These are phyloP conservation scores for Pyrenochaeta sp. DNA, from an alignment of 2,329 filamentous ascomycete genomes.

Conservation along the genomic window DNA sequence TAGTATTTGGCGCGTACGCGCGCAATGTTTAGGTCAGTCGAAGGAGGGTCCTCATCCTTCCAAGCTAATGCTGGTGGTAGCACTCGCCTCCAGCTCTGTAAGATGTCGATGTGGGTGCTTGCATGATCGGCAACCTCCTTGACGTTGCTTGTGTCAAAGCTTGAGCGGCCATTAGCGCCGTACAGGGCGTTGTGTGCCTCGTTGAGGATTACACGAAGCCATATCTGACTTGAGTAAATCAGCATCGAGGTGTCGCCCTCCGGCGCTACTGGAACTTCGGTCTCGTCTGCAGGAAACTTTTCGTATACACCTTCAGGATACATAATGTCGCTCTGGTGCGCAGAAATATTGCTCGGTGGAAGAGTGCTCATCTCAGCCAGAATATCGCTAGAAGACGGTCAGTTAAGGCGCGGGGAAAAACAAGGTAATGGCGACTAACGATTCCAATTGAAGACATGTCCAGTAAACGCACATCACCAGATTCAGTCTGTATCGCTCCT, in stretches of 20 bases:
- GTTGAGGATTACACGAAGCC: slow-evolving; percentile 66
- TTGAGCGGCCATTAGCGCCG: slow-evolving; percentile 46
- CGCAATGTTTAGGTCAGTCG: slow-evolving; percentile 79
- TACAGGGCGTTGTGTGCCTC: slow-evolving; percentile 65
- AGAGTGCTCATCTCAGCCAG: slow-evolving; percentile 79
- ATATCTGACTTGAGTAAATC: slow-evolving; percentile 69
- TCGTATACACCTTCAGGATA: slow-evolving; percentile 69
- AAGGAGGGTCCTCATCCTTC: slow-evolving; percentile 73
- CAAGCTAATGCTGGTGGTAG: slow-evolving; percentile 66
- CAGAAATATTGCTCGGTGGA: slow-evolving; percentile 67
- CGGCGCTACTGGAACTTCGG: slow-evolving; percentile 17
- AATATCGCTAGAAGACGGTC: slow-evolving; percentile 71
- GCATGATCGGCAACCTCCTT: slow-evolving; percentile 40
- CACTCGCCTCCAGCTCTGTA: slow-evolving; percentile 63
- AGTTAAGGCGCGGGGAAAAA: slow-evolving; percentile 6
- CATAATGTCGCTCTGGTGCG: slow-evolving; percentile 68
- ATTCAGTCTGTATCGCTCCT: slow-evolving; percentile 47
- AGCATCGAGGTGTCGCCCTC: slow-evolving; percentile 58
- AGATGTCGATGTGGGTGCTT: slow-evolving; percentile 50
- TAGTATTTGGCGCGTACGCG: slow-evolving; percentile 93
- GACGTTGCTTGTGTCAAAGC: slow-evolving; percentile 44
- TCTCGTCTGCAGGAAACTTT: slow-evolving; percentile 30
- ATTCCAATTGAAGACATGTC: slow-evolving; percentile 93
- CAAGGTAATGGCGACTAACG: slow-evolving; percentile 56
- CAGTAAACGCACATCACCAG: slow-evolving; percentile 76